Evolutionary conservation across 352 stramenopile genomes (phyloP).

Genomic region (Paralagenidium karlingii): DNA sequence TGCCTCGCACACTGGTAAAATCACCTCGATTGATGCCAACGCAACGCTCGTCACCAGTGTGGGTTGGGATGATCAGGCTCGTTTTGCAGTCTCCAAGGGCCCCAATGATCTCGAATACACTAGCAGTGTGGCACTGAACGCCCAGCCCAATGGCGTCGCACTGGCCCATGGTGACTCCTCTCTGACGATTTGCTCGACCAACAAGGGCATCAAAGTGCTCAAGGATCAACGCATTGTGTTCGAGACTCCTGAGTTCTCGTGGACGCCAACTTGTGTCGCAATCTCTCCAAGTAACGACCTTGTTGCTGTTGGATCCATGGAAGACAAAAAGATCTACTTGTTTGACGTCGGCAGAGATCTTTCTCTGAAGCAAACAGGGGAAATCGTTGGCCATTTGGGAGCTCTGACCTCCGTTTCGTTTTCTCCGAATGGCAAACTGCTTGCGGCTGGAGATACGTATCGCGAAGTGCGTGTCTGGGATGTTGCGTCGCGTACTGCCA

Average conservation of each 20-base stretch:
- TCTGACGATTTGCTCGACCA: slow-evolving; percentile 53
- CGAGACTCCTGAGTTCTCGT: slow-evolving; percentile 59
- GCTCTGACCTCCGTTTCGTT: slow-evolving; percentile 70
- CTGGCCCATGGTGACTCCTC: slow-evolving; percentile 24
- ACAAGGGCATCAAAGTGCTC: slow-evolving; percentile 77
- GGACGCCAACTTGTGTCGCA: slow-evolving; percentile 65
- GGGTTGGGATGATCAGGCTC: slow-evolving; percentile 87
- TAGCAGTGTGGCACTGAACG: slow-evolving; percentile 39
- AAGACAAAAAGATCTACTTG: slow-evolving; percentile 82
- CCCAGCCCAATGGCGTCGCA: slow-evolving; percentile 56
- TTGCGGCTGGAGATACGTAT: slow-evolving; percentile 81
- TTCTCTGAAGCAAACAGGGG: slow-evolving; percentile 41
- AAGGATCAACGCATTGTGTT: slow-evolving; percentile 56
- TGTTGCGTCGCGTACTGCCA: slow-evolving; percentile 56
- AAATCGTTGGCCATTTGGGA: slow-evolving; percentile 61
- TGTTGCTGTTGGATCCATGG: slow-evolving; percentile 62
- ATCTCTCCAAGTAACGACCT: slow-evolving; percentile 57
- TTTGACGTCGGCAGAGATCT: slow-evolving; percentile 59
- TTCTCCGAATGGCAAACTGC: slow-evolving; percentile 65
- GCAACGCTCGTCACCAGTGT: slow-evolving; percentile 61
- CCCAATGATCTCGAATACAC: slow-evolving; percentile 36
- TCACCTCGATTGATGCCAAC: slow-evolving; percentile 62
- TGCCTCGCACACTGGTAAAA: slow-evolving; percentile 53
- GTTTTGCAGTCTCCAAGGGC: slow-evolving; percentile 22
- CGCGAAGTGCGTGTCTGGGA: slow-evolving; percentile 87